phyloP scores from a whole-genome alignment of 208 protist species.

The Trypanosoma lewisi region DNA sequence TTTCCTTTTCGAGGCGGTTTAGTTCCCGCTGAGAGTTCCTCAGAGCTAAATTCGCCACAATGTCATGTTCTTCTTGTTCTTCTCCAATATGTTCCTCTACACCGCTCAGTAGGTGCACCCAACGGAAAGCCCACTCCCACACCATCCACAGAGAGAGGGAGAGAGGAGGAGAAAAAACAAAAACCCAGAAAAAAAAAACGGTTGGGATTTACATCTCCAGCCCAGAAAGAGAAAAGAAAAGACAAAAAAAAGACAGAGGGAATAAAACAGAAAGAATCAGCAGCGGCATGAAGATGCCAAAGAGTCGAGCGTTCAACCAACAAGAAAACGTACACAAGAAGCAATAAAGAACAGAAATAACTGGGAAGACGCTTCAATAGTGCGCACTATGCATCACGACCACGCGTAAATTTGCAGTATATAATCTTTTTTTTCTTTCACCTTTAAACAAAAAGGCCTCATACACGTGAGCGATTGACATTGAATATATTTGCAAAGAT shows the following conservation, averaged over 20 bases:
- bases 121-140: slow-evolving; percentile 7
- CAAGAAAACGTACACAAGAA: too few species aligned
- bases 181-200: slow-evolving; percentile 1
- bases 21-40: slow-evolving; percentile 6
- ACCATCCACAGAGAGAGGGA: slow-evolving; percentile 1
- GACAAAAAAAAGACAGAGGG: slow-evolving; percentile 4
- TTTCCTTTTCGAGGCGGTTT: not conserved
- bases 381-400: too few species aligned
- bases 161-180: slow-evolving; percentile 1
- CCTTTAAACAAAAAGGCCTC: too few species aligned
- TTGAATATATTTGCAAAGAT: too few species aligned
- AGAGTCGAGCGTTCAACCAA: too few species aligned
- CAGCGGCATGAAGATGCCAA: not conserved
- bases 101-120: not conserved
- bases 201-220: not conserved
- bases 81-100: not conserved
- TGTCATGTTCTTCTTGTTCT: too few species aligned
- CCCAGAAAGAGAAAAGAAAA: not conserved
- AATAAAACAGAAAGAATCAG: not conserved
- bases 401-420: too few species aligned
- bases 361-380: too few species aligned
- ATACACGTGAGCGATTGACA: too few species aligned
- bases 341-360: too few species aligned
- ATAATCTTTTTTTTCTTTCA: too few species aligned
- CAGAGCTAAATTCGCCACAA: not conserved